Evolutionary conservation across 352 stramenopile genomes (phyloP), one percentile per base, ranked within the genome.

Genomic region (Phytophthora citrophthora): DNA sequence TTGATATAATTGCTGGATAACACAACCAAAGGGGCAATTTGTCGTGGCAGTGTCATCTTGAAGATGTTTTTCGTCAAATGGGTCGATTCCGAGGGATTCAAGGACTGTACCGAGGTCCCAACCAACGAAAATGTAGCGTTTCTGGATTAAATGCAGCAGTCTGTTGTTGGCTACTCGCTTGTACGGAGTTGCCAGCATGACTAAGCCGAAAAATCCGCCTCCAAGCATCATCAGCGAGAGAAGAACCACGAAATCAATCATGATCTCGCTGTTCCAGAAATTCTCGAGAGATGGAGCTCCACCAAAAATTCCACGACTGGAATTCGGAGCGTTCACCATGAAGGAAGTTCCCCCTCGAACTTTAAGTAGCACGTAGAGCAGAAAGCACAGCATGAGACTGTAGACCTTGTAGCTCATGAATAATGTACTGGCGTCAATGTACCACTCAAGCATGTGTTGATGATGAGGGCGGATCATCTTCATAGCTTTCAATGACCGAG

Each of bases 341-440:
- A 87, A 83, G 5, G 78, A 74, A 0, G 78, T 74, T 5, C 48
- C 53, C 5, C 78, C 78, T 2, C 65, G 60, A 23, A 67, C 43
- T 13, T 67, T 54, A 7, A 87, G 62, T 8, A 90, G 46, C 10
- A 82, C 41, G 40, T 66, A 83, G 1, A 88, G 46, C 2, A 81
- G 24, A 32, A 83, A 55, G 38, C 67, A 87, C 0, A 87, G 69
- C 45, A 87, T 50, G 7, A 87, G 38, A 34, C 68, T 86, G 70
- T 85, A 88, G n/a, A 87, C 40, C 48, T 87, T 86, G 62, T 86
- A 90, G 34, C 59, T 84, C 34, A 84, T 16, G 45, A 90, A 90
- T 7, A 90, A 43, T 4, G 78, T 53, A 10, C 55, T 71, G 0
- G 64, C 64, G 53, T 90, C 81, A 16, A 86, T 65, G 32, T 77